Evolutionary conservation across 192 early-diverging fungal genomes (phyloP).

Genomic region (Lobosporangium transversale): DNA sequence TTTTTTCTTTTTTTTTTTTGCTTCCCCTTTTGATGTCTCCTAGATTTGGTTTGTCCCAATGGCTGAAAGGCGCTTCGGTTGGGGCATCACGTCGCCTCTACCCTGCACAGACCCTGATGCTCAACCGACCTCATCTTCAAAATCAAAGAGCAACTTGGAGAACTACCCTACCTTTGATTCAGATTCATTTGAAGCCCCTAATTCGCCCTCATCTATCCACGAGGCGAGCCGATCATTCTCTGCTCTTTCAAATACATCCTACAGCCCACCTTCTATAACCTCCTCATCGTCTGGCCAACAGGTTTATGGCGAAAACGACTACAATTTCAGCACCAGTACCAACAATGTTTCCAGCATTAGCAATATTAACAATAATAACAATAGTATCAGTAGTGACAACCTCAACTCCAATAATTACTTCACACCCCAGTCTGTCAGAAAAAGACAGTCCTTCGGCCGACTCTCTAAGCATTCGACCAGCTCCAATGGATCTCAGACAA

Average conservation of each 20-base stretch:
- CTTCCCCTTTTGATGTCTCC: background rate
- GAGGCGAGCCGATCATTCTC: slow-evolving; percentile 6
- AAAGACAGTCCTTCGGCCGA: slow-evolving; percentile 26
- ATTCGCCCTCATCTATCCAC: slow-evolving; percentile 8
- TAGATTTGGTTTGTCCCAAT: slow-evolving; percentile 47
- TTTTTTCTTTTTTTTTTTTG: too few relatives aligned
- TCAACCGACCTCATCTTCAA: background rate
- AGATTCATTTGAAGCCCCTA: background rate
- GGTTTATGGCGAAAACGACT: background rate
- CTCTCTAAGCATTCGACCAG: slow-evolving; percentile 24
- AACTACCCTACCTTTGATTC: slow-evolving; percentile 5
- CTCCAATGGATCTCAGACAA: slow-evolving; percentile 10
- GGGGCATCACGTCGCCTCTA: slow-evolving; percentile 31
- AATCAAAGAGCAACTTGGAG: background rate
- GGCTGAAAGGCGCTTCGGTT: slow-evolving; percentile 38
- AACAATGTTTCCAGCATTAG: background rate
- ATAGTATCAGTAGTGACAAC: too few relatives aligned
- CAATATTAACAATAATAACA: too few relatives aligned
- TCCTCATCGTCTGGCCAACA: background rate
- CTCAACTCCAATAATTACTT: background rate
- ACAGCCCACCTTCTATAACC: slow-evolving; percentile 11
- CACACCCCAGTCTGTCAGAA: slow-evolving; percentile 15
- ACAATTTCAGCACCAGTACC: background rate
- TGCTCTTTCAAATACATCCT: slow-evolving; percentile 15
- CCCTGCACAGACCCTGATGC: background rate